A percentile compares a stretch with the other conserved stretches of the same genome.
These are phyloP conservation scores for Hemileccinum impolitum DNA, from an alignment of 768 basidiomycete species.

Conservation along the genomic window DNA sequence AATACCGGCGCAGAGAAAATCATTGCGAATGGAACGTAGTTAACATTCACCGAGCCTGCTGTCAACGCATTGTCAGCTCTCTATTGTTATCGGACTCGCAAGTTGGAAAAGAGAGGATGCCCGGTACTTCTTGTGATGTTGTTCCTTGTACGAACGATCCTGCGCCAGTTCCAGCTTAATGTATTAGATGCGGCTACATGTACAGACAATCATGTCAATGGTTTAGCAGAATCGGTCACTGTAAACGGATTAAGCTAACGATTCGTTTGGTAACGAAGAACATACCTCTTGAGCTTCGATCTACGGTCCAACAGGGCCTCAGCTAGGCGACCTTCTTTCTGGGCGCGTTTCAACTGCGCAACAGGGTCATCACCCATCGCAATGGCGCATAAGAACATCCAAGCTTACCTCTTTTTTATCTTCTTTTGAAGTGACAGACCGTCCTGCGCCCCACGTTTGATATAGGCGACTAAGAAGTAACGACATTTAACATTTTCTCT, in stretches of 20 bases:
- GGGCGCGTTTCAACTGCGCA: constrained; percentile 70
- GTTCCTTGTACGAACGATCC: neutral
- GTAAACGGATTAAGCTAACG: constrained; percentile 6
- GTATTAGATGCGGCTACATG: constrained; percentile 7
- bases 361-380: constrained; percentile 6
- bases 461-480: constrained; percentile 51
- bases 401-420: constrained; percentile 70
- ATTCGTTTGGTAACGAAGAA: constrained; percentile 1
- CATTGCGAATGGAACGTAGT: too few species aligned
- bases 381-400: constrained; percentile 2
- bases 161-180: neutral
- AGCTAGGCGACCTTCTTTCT: constrained; percentile 75
- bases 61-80: neutral
- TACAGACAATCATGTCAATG: constrained; percentile 8
- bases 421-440: constrained; percentile 60
- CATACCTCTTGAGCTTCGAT: constrained; percentile 78
- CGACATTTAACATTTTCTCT: neutral
- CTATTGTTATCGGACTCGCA: neutral
- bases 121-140: neutral
- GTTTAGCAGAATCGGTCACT: constrained; percentile 47
- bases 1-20: neutral
- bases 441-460: constrained; percentile 85
- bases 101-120: neutral
- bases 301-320: constrained; percentile 79
- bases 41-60: neutral